Base-by-base conservation (phyloP, 139 green algal species). In the Dunaliella primolecta region DNA sequence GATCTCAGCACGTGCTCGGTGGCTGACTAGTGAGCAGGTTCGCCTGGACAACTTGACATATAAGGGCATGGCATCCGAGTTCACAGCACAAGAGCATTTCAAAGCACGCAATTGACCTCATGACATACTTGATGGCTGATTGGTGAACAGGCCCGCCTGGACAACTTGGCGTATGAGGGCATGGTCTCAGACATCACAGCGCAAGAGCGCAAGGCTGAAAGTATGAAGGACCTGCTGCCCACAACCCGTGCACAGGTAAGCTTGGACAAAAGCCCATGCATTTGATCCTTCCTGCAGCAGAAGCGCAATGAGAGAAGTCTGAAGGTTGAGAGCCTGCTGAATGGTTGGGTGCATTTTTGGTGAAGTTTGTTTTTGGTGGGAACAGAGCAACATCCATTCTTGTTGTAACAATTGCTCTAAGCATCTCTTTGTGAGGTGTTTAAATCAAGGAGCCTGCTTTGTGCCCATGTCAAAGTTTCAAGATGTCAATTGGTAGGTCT, bases 151-250 rank as follows among this genome's bases (percentile, higher is more conserved):
- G 36, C 78, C 23, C 37, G 36, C 25, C 33, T 25, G 15, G 57
- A 77, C 75, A 35, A 80, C 36, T 3, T 21, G 70, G 83, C 77
- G 31, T 94, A 94, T 78, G 81, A 70, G 3, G 85, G 78, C 7
- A 91, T 93, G 90, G 88, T 93, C 21, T n/a, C 81, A 32, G 86
- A 92, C 71, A 81, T 91, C 27, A 89, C 86, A 1, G 36, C 56
- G 31, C 2, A 75, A n/a, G 94, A 95, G 80, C 72, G 81, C 27
- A 78, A 88, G 57, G 88, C 86, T 20, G 87, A 86, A n/a, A 85
- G 64, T 33, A 37, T 81, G 36, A 30, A 36, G 0, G 86, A 90
- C 36, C 36, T 92, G 34, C 80, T 97, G 2, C 84, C 81, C 2
- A 94, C 87, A 15, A 93, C 91, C 24, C 89, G 15, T 25, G 46